These are phyloP conservation scores for Polyrhizophydium stewartii DNA, from an alignment of 371 early-diverging fungal genomes.

Conservation along the genomic window DNA sequence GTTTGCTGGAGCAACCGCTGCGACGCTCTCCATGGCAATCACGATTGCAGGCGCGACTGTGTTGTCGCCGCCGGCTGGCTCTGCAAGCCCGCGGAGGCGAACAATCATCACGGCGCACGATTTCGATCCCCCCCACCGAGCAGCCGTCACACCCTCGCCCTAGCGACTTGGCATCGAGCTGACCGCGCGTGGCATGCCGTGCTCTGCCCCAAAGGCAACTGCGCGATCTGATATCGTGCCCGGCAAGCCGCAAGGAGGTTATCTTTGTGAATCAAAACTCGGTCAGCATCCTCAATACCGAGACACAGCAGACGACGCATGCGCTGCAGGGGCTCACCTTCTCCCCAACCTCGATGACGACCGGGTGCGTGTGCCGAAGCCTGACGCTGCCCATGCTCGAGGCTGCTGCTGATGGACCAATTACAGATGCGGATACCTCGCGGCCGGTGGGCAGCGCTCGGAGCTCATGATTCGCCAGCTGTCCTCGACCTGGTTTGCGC, in stretches of 20 bases:
- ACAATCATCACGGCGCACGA: too few species aligned
- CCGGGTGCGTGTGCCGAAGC: slow-evolving; percentile 51
- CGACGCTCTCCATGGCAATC: too few species aligned
- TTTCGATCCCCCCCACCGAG: too few species aligned
- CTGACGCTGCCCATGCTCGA: too few species aligned
- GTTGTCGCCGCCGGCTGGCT: too few species aligned
- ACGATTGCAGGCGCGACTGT: too few species aligned
- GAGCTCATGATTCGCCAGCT: slow-evolving; percentile 79
- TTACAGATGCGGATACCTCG: slow-evolving; percentile 64
- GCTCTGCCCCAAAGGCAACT: slow-evolving; percentile 86
- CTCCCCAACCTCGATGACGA: slow-evolving; percentile 75
- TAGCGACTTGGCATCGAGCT: not conserved
- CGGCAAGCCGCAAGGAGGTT: slow-evolving; percentile 50
- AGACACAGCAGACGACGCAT: slow-evolving; percentile 41
- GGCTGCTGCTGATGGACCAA: too few species aligned
- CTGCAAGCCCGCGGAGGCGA: too few species aligned
- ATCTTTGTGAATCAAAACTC: slow-evolving; percentile 57
- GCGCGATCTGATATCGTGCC: slow-evolving; percentile 79
- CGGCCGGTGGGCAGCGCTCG: slow-evolving; percentile 86
- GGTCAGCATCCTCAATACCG: slow-evolving; percentile 60
- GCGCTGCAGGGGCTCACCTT: slow-evolving; percentile 67
- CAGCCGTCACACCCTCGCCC: too few species aligned
- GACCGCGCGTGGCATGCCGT: too few species aligned
- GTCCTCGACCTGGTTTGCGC: slow-evolving; percentile 63
- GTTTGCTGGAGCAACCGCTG: too few species aligned